Base-by-base conservation (phyloP, 768 basidiomycete genomes). In the Leccinellum rugosiceps region DNA sequence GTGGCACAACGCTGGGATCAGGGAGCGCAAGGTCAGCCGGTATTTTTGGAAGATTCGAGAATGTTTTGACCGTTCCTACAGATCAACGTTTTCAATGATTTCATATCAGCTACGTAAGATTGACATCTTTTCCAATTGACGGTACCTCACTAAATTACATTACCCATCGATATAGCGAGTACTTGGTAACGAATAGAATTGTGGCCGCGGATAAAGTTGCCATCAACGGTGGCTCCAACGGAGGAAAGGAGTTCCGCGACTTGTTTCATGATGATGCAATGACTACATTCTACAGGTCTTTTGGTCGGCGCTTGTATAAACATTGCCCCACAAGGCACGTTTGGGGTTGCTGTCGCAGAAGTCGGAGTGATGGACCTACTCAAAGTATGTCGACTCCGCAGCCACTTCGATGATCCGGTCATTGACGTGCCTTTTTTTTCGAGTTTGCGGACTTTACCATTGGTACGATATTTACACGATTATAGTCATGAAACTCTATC, bases 221-320 rank as follows among this genome's bases (percentile, higher is more conserved):
- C 9, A 87, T 93, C 56, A 89, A 86, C 56, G 92, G 91, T 4
- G 87, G 80, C 3, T 92, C 90, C 3, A 93, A 93, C 66, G 91
- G 90, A 73, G 90, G 90, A 82, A 65, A 58, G 78, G 21, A 32
- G 25, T 44, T 14, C 14, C 21, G 32, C 23, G 9, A 32, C 15
- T 52, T 32, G 45, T 43, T 17, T 43, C 34, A 19, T 15, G 9
- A 21, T 25, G 14, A 47, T 44, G 19, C 7, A 13, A 44, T 62
- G 55, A 63, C 48, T 11, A 28, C 41, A 19, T 50, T 43, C 11
- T 21, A 26, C 63, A 88, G 89, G 90, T 50, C 75, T 93, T 3
- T 80, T 92, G 26, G 81, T 92, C n/a, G 84, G 83, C n/a, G 90
- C 90, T n/a, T 92, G 87, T 61, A 77, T 88, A 47, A 88, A 92